phyloP scores from a whole-genome alignment of 176 grass and related monocot species.

The barley (Hordeum vulgare) region DNA sequence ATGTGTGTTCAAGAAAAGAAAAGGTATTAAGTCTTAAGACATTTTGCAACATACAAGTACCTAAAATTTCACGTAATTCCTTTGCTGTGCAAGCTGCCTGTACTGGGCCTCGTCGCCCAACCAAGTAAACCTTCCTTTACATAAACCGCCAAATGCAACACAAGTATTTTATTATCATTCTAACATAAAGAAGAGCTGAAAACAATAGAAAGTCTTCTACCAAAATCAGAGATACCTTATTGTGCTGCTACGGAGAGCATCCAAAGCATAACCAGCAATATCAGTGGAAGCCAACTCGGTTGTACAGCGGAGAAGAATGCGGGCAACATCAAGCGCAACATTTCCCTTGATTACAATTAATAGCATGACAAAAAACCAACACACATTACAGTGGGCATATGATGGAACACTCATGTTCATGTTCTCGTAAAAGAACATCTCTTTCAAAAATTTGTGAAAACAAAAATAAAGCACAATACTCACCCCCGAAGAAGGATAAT shows the following conservation, averaged over 20 bases:
- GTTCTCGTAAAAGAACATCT: neutral
- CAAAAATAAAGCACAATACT: neutral
- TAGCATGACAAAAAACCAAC: neutral
- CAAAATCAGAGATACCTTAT: slow-evolving; percentile 53
- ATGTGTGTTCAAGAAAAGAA: too few species aligned
- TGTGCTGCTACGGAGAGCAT: slow-evolving; percentile 51
- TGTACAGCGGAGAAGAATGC: slow-evolving; percentile 67
- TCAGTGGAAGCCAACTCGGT: slow-evolving; percentile 76
- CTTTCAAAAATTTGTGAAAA: slow-evolving; percentile 3
- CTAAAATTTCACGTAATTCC: slow-evolving; percentile 85
- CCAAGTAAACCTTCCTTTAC: slow-evolving; percentile 82
- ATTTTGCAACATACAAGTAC: slow-evolving; percentile 32
- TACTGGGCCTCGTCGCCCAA: slow-evolving; percentile 78
- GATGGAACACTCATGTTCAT: neutral
- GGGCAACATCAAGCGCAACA: slow-evolving; percentile 93
- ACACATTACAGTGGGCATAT: neutral
- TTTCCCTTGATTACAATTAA: slow-evolving; percentile 56
- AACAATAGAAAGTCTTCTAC: neutral
- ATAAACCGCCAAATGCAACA: slow-evolving; percentile 14
- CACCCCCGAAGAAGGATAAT: neutral
- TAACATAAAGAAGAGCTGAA: slow-evolving; percentile 9
- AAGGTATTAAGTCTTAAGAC: neutral
- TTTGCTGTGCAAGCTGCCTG: slow-evolving; percentile 94
- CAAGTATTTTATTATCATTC: slow-evolving; percentile 4
- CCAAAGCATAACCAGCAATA: slow-evolving; percentile 80